Evolutionary conservation across 2,329 filamentous ascomycete genomes (phyloP).

Genomic region (Beauveria brongniartii): DNA sequence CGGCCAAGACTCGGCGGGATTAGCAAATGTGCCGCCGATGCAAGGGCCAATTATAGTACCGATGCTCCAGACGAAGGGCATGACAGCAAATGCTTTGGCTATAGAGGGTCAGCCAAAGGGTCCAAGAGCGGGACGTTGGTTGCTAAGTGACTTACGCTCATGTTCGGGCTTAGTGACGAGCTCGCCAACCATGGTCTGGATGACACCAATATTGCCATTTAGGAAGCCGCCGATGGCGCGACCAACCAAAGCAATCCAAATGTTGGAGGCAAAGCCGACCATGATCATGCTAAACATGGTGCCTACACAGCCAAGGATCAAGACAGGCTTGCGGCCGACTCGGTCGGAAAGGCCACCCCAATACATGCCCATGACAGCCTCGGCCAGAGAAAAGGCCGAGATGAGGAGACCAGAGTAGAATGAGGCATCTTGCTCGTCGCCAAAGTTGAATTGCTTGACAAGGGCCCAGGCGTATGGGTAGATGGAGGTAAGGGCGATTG

Average conservation of each 20-base stretch:
- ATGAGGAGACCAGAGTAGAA: constrained; percentile 86
- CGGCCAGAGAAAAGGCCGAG: constrained; percentile 74
- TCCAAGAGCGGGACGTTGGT: background rate
- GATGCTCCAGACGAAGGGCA: constrained; percentile 91
- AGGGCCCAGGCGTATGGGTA: constrained; percentile 87
- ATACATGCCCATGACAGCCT: constrained; percentile 77
- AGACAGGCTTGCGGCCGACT: constrained; percentile 75
- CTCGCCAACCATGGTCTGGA: constrained; percentile 90
- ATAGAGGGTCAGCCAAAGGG: constrained; percentile 15
- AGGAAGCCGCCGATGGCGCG: constrained; percentile 71
- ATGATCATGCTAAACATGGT: constrained; percentile 77
- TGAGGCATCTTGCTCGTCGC: constrained; percentile 65
- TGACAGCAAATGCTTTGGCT: constrained; percentile 81
- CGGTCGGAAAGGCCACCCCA: constrained; percentile 81
- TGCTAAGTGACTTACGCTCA: constrained; percentile 56
- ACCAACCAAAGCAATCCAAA: constrained; percentile 74
- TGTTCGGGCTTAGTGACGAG: constrained; percentile 76
- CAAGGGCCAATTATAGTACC: constrained; percentile 84
- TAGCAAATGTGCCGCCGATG: constrained; percentile 79
- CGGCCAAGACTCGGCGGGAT: constrained; percentile 69
- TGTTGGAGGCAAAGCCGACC: constrained; percentile 74
- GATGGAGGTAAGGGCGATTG: constrained; percentile 86
- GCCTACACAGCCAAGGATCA: constrained; percentile 72
- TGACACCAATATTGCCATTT: constrained; percentile 87
- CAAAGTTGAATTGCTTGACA: constrained; percentile 67